Conservation (phyloP, 1,284 basidiomycete species). For the Austroboletus olivaceoglutinosus region DNA sequence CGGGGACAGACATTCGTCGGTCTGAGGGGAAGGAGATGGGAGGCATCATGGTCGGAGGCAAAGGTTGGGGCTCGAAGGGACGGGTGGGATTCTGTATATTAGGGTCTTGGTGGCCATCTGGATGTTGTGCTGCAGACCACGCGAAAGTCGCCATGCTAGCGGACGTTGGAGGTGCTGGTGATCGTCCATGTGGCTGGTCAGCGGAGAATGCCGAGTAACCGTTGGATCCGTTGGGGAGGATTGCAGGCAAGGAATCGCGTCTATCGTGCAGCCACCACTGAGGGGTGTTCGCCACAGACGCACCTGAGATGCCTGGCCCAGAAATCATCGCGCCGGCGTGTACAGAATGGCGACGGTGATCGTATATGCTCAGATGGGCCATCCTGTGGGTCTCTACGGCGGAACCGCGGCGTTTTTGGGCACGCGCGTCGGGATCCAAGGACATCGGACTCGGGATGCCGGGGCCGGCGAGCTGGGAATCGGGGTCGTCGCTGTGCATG, state of each 20-base stretch:
- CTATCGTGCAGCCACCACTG: slow-evolving; percentile 64
- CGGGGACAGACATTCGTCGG: slow-evolving; percentile 72
- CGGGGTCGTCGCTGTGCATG: slow-evolving; percentile 56
- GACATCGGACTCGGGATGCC: slow-evolving; percentile 57
- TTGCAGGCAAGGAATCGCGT: slow-evolving; percentile 68
- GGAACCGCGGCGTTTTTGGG: slow-evolving; percentile 76
- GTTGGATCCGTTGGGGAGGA: slow-evolving; percentile 62
- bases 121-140: slow-evolving; percentile 61
- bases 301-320: slow-evolving; percentile 25
- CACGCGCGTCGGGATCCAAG: slow-evolving; percentile 61
- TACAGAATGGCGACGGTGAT: slow-evolving; percentile 68
- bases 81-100: slow-evolving; percentile 39
- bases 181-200: slow-evolving; percentile 62
- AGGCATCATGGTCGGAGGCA: slow-evolving; percentile 49
- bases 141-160: slow-evolving; percentile 65
- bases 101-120: slow-evolving; percentile 41
- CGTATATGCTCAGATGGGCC: slow-evolving; percentile 67
- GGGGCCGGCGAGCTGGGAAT: slow-evolving; percentile 66
- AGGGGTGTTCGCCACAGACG: slow-evolving; percentile 14
- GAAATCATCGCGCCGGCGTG: slow-evolving; percentile 52
- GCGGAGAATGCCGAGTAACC: slow-evolving; percentile 59
- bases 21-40: slow-evolving; percentile 58
- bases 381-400: slow-evolving; percentile 72
- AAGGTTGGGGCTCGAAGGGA: slow-evolving; percentile 38
- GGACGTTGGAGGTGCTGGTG: slow-evolving; percentile 55